phyloP scores from a whole-genome alignment of 1,284 basidiomycete genomes.

The Tetrapyrgos nigripes region DNA sequence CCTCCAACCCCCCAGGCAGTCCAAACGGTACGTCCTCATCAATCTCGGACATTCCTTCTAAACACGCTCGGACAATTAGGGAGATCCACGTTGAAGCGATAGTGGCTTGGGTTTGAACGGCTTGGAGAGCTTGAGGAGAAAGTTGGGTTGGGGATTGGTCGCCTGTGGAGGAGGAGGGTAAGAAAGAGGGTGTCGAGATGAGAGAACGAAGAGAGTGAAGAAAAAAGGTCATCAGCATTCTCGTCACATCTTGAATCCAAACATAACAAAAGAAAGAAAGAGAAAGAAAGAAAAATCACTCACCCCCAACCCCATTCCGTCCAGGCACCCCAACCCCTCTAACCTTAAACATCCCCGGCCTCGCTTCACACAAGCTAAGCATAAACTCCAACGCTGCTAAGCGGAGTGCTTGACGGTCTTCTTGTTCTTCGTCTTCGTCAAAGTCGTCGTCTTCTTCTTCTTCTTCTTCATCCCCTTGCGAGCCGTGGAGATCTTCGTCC shows the following conservation, averaged over 20 bases:
- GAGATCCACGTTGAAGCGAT: constrained; percentile 55
- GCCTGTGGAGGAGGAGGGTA: background rate
- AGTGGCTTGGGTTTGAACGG: background rate
- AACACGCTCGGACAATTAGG: constrained; percentile 70
- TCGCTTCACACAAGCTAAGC: constrained; percentile 75
- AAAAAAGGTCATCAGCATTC: no score
- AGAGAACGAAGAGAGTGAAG: no score
- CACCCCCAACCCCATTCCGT: no score
- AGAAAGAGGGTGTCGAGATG: no score
- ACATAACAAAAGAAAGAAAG: background rate
- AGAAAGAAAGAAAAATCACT: background rate
- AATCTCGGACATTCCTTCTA: constrained; percentile 84
- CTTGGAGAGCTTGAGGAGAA: background rate
- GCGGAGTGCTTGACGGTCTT: constrained; percentile 64
- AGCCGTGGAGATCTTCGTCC: constrained; percentile 24
- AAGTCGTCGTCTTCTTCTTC: constrained; percentile 34
- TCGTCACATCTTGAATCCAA: background rate
- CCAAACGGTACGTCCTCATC: constrained; percentile 48
- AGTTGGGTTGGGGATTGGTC: background rate
- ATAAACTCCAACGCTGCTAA: constrained; percentile 77
- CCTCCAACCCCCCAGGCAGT: constrained; percentile 57
- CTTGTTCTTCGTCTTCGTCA: constrained; percentile 41
- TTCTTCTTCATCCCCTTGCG: no score
- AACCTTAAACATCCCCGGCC: constrained; percentile 62
- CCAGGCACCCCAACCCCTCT: constrained; percentile 27